Conservation (phyloP, 2,329 filamentous ascomycete genomes). For the Diplodia scrobiculata region DNA sequence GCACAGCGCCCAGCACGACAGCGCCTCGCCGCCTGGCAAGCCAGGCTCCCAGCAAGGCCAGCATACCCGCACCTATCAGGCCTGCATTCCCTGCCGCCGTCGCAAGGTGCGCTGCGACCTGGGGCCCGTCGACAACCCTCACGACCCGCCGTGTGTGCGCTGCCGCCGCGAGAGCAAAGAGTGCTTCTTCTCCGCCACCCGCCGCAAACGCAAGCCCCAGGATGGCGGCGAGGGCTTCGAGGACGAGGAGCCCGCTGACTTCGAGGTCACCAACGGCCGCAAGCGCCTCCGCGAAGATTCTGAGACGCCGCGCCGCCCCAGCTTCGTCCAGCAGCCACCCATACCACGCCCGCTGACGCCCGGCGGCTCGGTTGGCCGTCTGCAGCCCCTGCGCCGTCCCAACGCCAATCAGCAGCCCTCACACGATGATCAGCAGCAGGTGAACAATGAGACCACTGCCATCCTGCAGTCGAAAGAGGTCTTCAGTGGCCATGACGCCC, state of each 20-base stretch:
- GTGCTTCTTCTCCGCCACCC: constrained; percentile 93
- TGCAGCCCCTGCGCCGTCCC: constrained; percentile 67
- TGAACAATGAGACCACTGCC: constrained; percentile 62
- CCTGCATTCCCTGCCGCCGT: constrained; percentile 58
- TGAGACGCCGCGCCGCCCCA: constrained; percentile 43
- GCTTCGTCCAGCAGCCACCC: constrained; percentile 15
- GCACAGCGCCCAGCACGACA: constrained; percentile 6
- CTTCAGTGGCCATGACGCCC: constrained; percentile 87
- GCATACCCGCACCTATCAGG: constrained; percentile 48
- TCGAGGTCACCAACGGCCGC: constrained; percentile 71
- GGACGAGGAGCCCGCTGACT: constrained; percentile 57
- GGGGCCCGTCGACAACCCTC: constrained; percentile 83
- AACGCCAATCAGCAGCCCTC: constrained; percentile 42
- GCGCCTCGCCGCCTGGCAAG: constrained; percentile 28
- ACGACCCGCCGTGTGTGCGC: constrained; percentile 89
- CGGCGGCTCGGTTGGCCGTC: constrained; percentile 66
- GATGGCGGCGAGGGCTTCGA: constrained; percentile 53
- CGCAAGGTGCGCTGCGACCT: constrained; percentile 62
- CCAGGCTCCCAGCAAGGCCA: constrained; percentile 29
- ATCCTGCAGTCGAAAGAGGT: constrained; percentile 67
- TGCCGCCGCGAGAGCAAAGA: constrained; percentile 94
- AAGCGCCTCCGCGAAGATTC: constrained; percentile 62
- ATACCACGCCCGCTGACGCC: constrained; percentile 62
- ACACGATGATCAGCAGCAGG: constrained; percentile 58
- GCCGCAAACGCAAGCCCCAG: constrained; percentile 79